Evolutionary conservation across 371 early-diverging fungal genomes (phyloP).

Genomic region (Mucor sp.): DNA sequence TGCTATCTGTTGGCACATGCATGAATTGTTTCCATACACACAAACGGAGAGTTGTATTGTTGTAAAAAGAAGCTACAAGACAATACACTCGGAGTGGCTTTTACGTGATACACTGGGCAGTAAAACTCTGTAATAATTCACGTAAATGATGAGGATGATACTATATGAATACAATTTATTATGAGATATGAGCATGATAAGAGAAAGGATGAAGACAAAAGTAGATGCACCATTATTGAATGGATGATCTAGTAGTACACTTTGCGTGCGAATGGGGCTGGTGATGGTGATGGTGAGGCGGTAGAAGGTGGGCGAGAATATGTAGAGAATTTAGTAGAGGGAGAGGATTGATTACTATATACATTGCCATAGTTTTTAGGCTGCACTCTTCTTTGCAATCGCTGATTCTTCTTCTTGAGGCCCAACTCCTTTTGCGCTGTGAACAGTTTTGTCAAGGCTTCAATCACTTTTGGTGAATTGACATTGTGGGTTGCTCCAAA

Average conservation of each 20-base stretch:
- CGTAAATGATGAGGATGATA: neutral
- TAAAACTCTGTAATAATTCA: too few relatives aligned
- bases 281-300: neutral
- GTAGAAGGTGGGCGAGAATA: neutral
- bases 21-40: too few relatives aligned
- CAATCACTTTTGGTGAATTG: neutral
- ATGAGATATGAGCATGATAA: neutral
- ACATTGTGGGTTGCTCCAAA: slow-evolving; percentile 19
- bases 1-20: too few relatives aligned
- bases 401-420: slow-evolving; percentile 12
- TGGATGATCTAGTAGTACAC: slow-evolving; percentile 1
- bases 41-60: too few relatives aligned
- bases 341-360: slow-evolving; percentile 4
- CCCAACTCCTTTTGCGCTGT: slow-evolving; percentile 18
- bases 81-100: too few relatives aligned
- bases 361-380: neutral
- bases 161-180: neutral
- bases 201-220: neutral
- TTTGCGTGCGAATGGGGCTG: slow-evolving; percentile 10
- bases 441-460: slow-evolving; percentile 15
- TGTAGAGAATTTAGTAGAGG: neutral
- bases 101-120: too few relatives aligned
- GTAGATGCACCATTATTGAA: neutral
- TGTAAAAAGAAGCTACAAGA: too few relatives aligned
- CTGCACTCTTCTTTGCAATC: slow-evolving; percentile 11